A percentile compares a stretch with the other conserved stretches of the same genome.
Conservation (phyloP, 176 grass and related monocot genomes). For the Oryza punctata region DNA sequence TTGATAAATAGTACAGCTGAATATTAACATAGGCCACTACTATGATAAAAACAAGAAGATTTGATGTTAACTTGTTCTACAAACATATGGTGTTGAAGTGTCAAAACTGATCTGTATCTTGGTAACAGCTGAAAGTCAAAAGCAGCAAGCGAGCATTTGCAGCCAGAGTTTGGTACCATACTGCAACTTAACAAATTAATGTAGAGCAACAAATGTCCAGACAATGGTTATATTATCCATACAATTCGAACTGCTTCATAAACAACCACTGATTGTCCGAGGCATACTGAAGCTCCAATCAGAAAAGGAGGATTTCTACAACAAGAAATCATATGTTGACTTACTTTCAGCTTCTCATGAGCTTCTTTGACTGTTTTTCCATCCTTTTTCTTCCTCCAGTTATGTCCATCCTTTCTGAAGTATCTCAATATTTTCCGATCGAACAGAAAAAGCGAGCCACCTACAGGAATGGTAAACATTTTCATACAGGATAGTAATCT, state of each 20-base stretch:
- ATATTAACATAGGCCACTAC: neutral
- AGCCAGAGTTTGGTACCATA: neutral
- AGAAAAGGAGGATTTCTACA: neutral
- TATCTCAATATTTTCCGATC: constrained; percentile 91
- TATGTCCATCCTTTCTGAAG: constrained; percentile 87
- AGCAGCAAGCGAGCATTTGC: constrained; percentile 14
- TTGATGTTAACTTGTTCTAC: neutral
- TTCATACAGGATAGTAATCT: constrained; percentile 14
- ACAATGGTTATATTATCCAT: constrained; percentile 1
- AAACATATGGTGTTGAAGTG: constrained; percentile 1
- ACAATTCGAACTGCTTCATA: neutral
- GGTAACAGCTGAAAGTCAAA: constrained; percentile 17
- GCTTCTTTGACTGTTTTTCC: constrained; percentile 92
- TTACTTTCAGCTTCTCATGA: constrained; percentile 91
- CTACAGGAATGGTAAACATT: constrained; percentile 40
- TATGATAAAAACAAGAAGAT: neutral
- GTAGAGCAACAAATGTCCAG: neutral
- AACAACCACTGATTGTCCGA: neutral
- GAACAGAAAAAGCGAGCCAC: constrained; percentile 83
- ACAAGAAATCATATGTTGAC: constrained; percentile 35
- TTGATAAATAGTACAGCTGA: neutral
- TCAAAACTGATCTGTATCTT: neutral
- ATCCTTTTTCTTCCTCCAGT: constrained; percentile 91
- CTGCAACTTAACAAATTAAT: neutral
- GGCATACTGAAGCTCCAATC: neutral